Percentiles rank a stretch among this genome's conserved stretches.
phyloP scores from a whole-genome alignment of 768 basidiomycete species.

The Mrakia blollopis region DNA sequence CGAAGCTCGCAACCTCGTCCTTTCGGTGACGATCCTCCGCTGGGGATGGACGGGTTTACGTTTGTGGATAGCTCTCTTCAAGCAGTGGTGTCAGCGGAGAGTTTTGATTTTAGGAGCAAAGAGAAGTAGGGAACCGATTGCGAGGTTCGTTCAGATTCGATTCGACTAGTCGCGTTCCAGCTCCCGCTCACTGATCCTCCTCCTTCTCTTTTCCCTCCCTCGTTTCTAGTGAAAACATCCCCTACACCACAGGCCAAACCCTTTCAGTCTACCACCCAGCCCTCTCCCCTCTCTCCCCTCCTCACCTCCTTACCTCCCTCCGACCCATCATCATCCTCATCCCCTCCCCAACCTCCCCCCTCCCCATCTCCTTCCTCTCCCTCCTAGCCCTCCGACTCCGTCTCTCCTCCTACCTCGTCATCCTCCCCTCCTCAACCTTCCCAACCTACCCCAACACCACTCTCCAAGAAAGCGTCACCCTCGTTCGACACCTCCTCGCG shows the following conservation, averaged over 20 bases:
- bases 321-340: constrained; percentile 21
- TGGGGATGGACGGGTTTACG: constrained; percentile 9
- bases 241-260: not conserved
- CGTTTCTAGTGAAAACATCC: constrained; percentile 17
- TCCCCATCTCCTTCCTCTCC: constrained; percentile 8
- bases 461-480: constrained; percentile 4
- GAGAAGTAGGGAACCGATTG: constrained; percentile 21
- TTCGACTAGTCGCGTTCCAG: too few species aligned
- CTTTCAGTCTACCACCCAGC: constrained; percentile 19
- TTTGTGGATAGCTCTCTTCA: not conserved
- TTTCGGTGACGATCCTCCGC: not conserved
- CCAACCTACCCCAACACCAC: constrained; percentile 9
- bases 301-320: too few species aligned
- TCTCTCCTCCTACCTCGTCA: constrained; percentile 5
- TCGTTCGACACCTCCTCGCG: constrained; percentile 1
- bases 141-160: not conserved
- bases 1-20: constrained; percentile 23
- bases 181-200: not conserved
- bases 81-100: constrained; percentile 13
- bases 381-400: constrained; percentile 23
- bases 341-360: constrained; percentile 8
- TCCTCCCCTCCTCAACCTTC: constrained; percentile 11
- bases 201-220: not conserved
- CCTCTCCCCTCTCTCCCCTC: not conserved
- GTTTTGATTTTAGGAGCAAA: constrained; percentile 1